These are phyloP conservation scores for Cyberlindnera bimundalis DNA, from an alignment of 805 yeast species.

Conservation along the genomic window DNA sequence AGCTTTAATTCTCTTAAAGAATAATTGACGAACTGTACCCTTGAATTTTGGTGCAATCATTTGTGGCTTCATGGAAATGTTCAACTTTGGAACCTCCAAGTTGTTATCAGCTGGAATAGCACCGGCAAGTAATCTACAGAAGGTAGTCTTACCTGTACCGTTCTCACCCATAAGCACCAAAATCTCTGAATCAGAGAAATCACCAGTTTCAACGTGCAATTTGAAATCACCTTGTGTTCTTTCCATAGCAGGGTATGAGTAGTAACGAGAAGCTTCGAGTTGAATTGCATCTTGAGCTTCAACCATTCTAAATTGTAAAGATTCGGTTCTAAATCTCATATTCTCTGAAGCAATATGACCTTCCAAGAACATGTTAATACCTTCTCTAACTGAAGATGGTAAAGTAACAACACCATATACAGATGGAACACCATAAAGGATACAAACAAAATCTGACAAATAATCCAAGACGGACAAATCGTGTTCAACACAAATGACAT, in stretches of 20 bases:
- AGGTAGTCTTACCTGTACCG: slow-evolving; percentile 99
- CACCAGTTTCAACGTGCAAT: slow-evolving; percentile 78
- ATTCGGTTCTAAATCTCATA: slow-evolving; percentile 93
- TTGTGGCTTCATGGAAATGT: slow-evolving; percentile 98
- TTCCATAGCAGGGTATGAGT: slow-evolving; percentile 73
- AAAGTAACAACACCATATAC: slow-evolving; percentile 98
- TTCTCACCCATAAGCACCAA: slow-evolving; percentile 99
- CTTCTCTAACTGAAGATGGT: slow-evolving; percentile 97
- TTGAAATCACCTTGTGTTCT: slow-evolving; percentile 97
- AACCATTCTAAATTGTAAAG: slow-evolving; percentile 86
- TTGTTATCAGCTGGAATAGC: slow-evolving; percentile 84
- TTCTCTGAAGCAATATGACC: slow-evolving; percentile 98
- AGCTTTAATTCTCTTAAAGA: slow-evolving; percentile 94
- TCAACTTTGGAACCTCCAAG: slow-evolving; percentile 75
- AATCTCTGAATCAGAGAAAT: slow-evolving; percentile 93
- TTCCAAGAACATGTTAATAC: slow-evolving; percentile 96
- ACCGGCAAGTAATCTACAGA: slow-evolving; percentile 94
- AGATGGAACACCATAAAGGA: slow-evolving; percentile 95
- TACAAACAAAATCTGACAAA: slow-evolving; percentile 94
- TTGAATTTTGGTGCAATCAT: slow-evolving; percentile 98
- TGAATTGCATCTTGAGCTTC: slow-evolving; percentile 81
- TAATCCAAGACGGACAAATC: slow-evolving; percentile 97
- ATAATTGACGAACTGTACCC: slow-evolving; percentile 97
- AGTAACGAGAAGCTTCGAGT: slow-evolving; percentile 75
- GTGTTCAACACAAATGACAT: slow-evolving; percentile 97